Evolutionary conservation across 176 grass and related monocot genomes (phyloP).

Genomic region (Cenchrus americanus): DNA sequence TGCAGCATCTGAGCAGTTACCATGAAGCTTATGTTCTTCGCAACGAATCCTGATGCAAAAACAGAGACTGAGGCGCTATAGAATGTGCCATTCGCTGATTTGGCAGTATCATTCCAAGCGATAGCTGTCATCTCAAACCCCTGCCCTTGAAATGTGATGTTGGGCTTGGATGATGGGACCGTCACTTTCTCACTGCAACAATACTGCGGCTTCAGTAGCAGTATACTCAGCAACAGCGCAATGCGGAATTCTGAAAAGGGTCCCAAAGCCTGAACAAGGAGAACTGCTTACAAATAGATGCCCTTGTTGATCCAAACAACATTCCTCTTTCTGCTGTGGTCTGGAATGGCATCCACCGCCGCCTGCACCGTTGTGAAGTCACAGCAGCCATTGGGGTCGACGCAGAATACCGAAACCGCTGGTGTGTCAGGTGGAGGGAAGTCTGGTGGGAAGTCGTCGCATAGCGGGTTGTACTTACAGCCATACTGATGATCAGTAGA

Average conservation of each 20-base stretch:
- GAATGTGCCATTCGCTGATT: slow-evolving; percentile 78
- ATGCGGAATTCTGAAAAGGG: background rate
- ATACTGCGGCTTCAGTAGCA: slow-evolving; percentile 40
- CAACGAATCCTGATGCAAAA: slow-evolving; percentile 63
- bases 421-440: slow-evolving; percentile 58
- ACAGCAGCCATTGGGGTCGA: slow-evolving; percentile 79
- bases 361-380: slow-evolving; percentile 75
- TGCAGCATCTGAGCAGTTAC: slow-evolving; percentile 37
- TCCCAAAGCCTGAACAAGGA: background rate
- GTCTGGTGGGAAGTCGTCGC: slow-evolving; percentile 68
- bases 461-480: slow-evolving; percentile 42
- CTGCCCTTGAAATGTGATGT: slow-evolving; percentile 93
- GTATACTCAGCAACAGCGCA: background rate
- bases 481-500: slow-evolving; percentile 8
- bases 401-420: slow-evolving; percentile 52
- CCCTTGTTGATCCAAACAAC: slow-evolving; percentile 94
- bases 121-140: slow-evolving; percentile 74
- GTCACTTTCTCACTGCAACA: slow-evolving; percentile 80
- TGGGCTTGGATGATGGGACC: slow-evolving; percentile 66
- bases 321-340: slow-evolving; percentile 56
- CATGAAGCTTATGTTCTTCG: slow-evolving; percentile 90
- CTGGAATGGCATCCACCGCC: slow-evolving; percentile 56
- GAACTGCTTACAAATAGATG: slow-evolving; percentile 68
- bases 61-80: slow-evolving; percentile 66
- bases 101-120: slow-evolving; percentile 86